Evolutionary conservation across 2,329 filamentous ascomycete genomes (phyloP).

Genomic region (Fusarium sambucinum): DNA sequence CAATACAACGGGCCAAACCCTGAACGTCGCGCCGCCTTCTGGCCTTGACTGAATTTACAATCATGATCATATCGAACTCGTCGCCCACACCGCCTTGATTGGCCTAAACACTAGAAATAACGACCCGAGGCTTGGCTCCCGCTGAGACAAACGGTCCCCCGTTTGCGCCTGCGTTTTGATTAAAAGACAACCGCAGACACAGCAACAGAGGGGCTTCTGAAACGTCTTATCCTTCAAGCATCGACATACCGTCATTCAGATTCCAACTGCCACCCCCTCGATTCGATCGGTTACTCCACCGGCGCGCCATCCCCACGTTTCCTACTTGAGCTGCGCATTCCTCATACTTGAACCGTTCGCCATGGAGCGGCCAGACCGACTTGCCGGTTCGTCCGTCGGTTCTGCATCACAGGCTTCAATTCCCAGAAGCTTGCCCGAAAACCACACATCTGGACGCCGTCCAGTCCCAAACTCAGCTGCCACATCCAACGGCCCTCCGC

Average conservation of each 20-base stretch:
- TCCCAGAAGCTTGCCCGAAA: slow-evolving; percentile 57
- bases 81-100: slow-evolving; percentile 50
- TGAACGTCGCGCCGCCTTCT: slow-evolving; percentile 43
- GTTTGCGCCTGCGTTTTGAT: slow-evolving; percentile 39
- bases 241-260: slow-evolving; percentile 36
- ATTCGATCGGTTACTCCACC: slow-evolving; percentile 43
- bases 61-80: slow-evolving; percentile 50
- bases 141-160: slow-evolving; percentile 44
- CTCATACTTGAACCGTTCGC: slow-evolving; percentile 33
- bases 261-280: slow-evolving; percentile 31
- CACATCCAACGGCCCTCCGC: slow-evolving; percentile 57
- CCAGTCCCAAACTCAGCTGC: slow-evolving; percentile 55
- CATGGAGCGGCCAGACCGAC: slow-evolving; percentile 55
- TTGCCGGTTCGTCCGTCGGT: slow-evolving; percentile 43
- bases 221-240: slow-evolving; percentile 47
- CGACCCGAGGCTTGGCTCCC: slow-evolving; percentile 33
- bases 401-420: slow-evolving; percentile 45
- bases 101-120: slow-evolving; percentile 43
- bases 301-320: slow-evolving; percentile 33
- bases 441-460: slow-evolving; percentile 55
- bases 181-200: slow-evolving; percentile 42
- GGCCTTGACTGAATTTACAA: slow-evolving; percentile 43
- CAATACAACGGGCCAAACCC: slow-evolving; percentile 31
- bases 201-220: slow-evolving; percentile 49
- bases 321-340: slow-evolving; percentile 38